Evolutionary conservation across 352 stramenopile species (phyloP), one percentile per base, ranked within the genome.

Genomic region (Globisporangium alternatum): DNA sequence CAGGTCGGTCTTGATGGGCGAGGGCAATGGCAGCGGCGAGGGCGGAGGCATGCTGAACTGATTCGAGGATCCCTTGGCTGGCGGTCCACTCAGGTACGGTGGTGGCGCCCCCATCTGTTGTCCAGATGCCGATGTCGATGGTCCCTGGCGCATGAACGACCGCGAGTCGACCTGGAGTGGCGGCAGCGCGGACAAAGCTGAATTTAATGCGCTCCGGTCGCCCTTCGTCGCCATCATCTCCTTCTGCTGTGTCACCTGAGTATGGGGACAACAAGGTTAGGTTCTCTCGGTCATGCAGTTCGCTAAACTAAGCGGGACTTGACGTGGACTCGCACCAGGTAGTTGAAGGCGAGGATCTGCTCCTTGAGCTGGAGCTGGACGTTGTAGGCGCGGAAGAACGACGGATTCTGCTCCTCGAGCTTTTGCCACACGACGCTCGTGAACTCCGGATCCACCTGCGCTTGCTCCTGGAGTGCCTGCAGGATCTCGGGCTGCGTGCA

Each of bases 341-440:
- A 97, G 73, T 97, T 97, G 69, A 97, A 97, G 9, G 88, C 81
- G 17, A 93, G 65, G 61, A 97, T 93, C 66, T 97, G 91, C 54
- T 97, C 91, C 67, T 93, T 93, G 8, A 97, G 77, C 64, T 91
- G 80, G 15, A 97, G 72, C 41, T 93, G 85, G 21, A 95, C 60
- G 41, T 72, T 77, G 66, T 97, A 97, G 1, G 87, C 86, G 12
- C 82, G 74, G 60, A 97, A 97, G 62, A 97, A 97, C 6, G 79
- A 81, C 15, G 86, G 81, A 44, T 97, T 97, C 65, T 97, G 90
- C 57, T 97, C 86, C 62, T 97, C 85, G 7, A 97, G 81, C 62
- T 97, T 97, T 54, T 96, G 86, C 90, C 88, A 97, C 45, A 97
- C 89, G 22, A 96, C 77, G 52, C 76, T 80, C 1, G 90, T 86